Base-by-base conservation (phyloP, 1,284 basidiomycete genomes). In the Tremellales sp. region DNA sequence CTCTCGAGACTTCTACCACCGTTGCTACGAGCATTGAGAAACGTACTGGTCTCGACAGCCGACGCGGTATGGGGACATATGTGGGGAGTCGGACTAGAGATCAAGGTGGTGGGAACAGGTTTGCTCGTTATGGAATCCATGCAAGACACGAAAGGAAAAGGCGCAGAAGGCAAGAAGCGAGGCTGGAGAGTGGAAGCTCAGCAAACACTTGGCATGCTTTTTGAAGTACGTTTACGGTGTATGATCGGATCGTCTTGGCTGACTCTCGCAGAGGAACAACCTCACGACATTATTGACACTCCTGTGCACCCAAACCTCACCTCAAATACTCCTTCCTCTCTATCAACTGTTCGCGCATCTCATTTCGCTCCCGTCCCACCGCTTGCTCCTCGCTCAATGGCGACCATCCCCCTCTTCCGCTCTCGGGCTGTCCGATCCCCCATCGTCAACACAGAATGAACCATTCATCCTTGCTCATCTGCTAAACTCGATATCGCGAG, bases 371-470 rank as follows among this genome's bases (percentile, higher is more conserved):
- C 73, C 77, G 0, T 66, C 69, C 0, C 81, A 89, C 58, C 78
- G 86, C 22, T 69, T 68, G 1, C 73, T 76, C 0, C 75, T 88
- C 5, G 73, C 79, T 0, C 77, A 80, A 16, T 89, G 85, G 85
- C 58, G 80, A 0, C 85, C 37, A 9, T 14, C 12, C 27, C 83
- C 19, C 75, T 72, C 36, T 32, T 43, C 26, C 33, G 22, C 22
- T 33, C 33, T 27, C 26, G 19, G 2, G 14, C 35, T 34, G 26
- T 39, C 32, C 13, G 26, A 21, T 26, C 41, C 37, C 16, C 21
- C 32, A 31, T 27, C 25, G 16, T 45, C 40, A 26, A 9, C 45
- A 29, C 36, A 5, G 12, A 28, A 28, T 5, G 22, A 35, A 3
- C 64, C 63, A 2, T 65, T 50, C 50, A 53, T 69, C 28, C 37